Evolutionary conservation across 805 yeast species (phyloP).

Genomic region (Starmerella scarabaei): DNA sequence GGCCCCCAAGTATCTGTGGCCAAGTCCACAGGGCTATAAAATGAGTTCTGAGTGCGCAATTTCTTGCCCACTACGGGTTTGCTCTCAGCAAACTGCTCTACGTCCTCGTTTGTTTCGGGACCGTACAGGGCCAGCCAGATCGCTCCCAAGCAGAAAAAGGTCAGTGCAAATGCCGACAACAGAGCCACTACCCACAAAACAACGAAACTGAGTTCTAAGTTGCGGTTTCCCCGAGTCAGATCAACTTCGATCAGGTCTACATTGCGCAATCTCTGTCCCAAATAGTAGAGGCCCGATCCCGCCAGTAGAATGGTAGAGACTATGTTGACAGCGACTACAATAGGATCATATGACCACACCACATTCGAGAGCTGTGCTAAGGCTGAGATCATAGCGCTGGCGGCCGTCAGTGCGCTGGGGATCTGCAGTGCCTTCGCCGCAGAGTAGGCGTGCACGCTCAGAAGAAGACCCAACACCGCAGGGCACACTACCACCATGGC

Average conservation of each 20-base stretch:
- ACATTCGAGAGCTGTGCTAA: slow-evolving; percentile 3
- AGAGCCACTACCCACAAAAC: slow-evolving; percentile 14
- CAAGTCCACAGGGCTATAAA: slow-evolving; percentile 2
- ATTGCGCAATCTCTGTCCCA: slow-evolving; percentile 1
- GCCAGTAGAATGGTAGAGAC: background rate
- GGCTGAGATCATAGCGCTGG: slow-evolving; percentile 2
- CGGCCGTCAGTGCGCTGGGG: slow-evolving; percentile 13
- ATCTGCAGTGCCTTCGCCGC: slow-evolving; percentile 3
- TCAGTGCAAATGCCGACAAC: background rate
- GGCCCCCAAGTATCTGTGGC: background rate
- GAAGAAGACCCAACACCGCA: slow-evolving; percentile 11
- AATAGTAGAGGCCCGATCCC: slow-evolving; percentile 17
- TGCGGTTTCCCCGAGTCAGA: background rate
- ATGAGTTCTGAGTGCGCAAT: no score
- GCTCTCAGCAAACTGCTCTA: slow-evolving; percentile 1
- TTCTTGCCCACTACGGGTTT: no score
- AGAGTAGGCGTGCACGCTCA: slow-evolving; percentile 9
- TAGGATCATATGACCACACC: slow-evolving; percentile 9
- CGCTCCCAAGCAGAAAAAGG: slow-evolving; percentile 13
- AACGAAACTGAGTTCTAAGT: slow-evolving; percentile 12
- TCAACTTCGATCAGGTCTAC: background rate
- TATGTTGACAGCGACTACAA: background rate
- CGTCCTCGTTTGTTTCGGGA: background rate
- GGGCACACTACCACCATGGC: slow-evolving; percentile 6
- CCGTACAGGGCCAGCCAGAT: slow-evolving; percentile 4